These are phyloP conservation scores for Ceratobasidium papillatum DNA, from an alignment of 1,284 basidiomycete species.

Conservation along the genomic window DNA sequence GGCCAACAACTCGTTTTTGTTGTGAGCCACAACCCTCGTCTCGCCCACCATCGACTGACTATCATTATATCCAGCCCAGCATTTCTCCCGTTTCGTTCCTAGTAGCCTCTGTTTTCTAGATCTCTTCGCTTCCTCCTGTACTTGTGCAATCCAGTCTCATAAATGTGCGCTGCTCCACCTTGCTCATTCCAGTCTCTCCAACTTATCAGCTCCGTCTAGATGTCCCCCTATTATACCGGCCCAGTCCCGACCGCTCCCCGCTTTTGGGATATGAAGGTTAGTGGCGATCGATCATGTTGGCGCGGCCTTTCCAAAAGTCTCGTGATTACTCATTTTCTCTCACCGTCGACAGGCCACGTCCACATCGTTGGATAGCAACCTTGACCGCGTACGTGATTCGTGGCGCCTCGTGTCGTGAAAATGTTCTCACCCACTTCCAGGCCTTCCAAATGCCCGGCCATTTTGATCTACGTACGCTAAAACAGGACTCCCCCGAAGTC, in stretches of 20 bases:
- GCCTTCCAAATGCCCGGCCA: slow-evolving; percentile 38
- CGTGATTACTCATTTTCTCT: slow-evolving; percentile 18
- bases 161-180: slow-evolving; percentile 19
- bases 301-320: background rate
- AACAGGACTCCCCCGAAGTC: slow-evolving; percentile 36
- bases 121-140: slow-evolving; percentile 35
- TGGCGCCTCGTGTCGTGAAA: slow-evolving; percentile 18
- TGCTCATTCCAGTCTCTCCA: background rate
- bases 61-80: slow-evolving; percentile 20
- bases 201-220: slow-evolving; percentile 14
- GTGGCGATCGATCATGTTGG: slow-evolving; percentile 11
- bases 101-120: slow-evolving; percentile 37
- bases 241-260: slow-evolving; percentile 38
- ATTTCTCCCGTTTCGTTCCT: slow-evolving; percentile 33
- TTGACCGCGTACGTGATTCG: slow-evolving; percentile 38
- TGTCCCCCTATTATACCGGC: slow-evolving; percentile 42
- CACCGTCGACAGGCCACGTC: slow-evolving; percentile 29
- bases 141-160: slow-evolving; percentile 35
- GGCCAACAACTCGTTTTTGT: slow-evolving; percentile 38
- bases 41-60: slow-evolving; percentile 15
- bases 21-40: slow-evolving; percentile 32
- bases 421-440: slow-evolving; percentile 34
- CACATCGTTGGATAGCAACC: slow-evolving; percentile 12
- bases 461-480: slow-evolving; percentile 34
- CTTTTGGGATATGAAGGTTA: slow-evolving; percentile 40